Evolutionary conservation across 1,284 basidiomycete genomes (phyloP).

Genomic region (Boletus albobrunnescens): DNA sequence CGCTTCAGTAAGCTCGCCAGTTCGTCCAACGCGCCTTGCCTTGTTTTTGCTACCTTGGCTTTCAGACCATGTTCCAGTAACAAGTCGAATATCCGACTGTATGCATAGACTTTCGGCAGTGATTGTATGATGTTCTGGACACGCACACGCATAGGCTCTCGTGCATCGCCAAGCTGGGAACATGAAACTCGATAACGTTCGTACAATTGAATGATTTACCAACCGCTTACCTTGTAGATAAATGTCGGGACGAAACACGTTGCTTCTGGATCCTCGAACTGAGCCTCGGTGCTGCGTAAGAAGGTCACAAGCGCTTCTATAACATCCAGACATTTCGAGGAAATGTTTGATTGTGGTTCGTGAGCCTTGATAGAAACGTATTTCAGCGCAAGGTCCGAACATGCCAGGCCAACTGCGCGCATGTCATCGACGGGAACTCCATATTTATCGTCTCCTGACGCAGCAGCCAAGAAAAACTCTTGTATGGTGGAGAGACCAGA

Average conservation of each 20-base stretch:
- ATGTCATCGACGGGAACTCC: slow-evolving; percentile 52
- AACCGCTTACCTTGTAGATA: slow-evolving; percentile 72
- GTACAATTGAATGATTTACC: neutral
- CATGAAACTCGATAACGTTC: slow-evolving; percentile 4
- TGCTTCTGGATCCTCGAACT: slow-evolving; percentile 87
- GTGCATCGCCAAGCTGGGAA: slow-evolving; percentile 71
- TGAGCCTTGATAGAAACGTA: slow-evolving; percentile 90
- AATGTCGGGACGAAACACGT: slow-evolving; percentile 87
- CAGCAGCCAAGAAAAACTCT: slow-evolving; percentile 67
- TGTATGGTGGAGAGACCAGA: slow-evolving; percentile 70
- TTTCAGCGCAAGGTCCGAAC: slow-evolving; percentile 90
- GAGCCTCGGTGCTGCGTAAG: slow-evolving; percentile 68
- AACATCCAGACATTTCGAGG: slow-evolving; percentile 86
- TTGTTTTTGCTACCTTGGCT: slow-evolving; percentile 87
- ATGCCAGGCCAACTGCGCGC: slow-evolving; percentile 76
- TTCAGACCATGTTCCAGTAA: slow-evolving; percentile 83
- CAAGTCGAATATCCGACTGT: slow-evolving; percentile 84
- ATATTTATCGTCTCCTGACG: slow-evolving; percentile 57
- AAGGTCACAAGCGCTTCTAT: slow-evolving; percentile 78
- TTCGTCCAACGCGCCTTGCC: slow-evolving; percentile 84
- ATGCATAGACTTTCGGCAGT: slow-evolving; percentile 79
- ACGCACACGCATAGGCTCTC: slow-evolving; percentile 69
- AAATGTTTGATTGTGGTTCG: slow-evolving; percentile 90
- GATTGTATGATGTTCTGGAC: slow-evolving; percentile 71
- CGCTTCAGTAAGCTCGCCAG: slow-evolving; percentile 74